Evolutionary conservation across 495 filamentous ascomycete species (phyloP), one percentile per base, ranked within the genome.

Genomic region (Talaromyces stipitatus): DNA sequence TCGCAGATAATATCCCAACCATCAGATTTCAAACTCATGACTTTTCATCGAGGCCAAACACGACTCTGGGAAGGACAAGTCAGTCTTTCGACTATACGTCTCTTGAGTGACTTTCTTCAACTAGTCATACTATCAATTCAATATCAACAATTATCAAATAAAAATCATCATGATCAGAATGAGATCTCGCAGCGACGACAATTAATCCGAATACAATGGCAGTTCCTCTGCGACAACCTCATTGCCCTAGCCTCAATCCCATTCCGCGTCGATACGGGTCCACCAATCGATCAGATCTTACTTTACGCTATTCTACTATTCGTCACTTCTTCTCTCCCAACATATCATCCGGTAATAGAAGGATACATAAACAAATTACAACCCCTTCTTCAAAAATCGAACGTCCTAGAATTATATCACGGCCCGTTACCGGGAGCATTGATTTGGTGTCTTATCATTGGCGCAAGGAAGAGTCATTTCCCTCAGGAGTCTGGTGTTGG

Each of bases 361-460:
- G 36, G 14, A 27, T 41, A 18, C n/a, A 36, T 45, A 5, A 30
- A 4, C 24, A 47, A 54, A 22, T 29, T 58, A 24, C 47, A 32
- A 11, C 10, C 12, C 46, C 46, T 60, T 3, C 62, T 66, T 4
- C 33, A 59, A 18, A 36, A 50, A 12, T 62, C 56, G 4, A 50
- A 60, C 16, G 26, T 48, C 14, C 20, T 51, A 26, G 22, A 51
- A 3, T 20, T 51, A 51, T 51, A 51, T 23, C 26, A 51, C 27
- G 45, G 33, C 11, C 22, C 29, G 36, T 29, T 63, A 14, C 58
- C 61, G 2, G 63, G 61, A 7, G 63, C 63, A 18, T 46, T 65
- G 7, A 61, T 65, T 22, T 65, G 63, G 63, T 63, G 62, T n/a
- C 36, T 63, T 2, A 48, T 52, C 4, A 63, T 63, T n/a, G 61